Evolutionary conservation across 768 basidiomycete genomes (phyloP).

Genomic region (Boletus edulis): DNA sequence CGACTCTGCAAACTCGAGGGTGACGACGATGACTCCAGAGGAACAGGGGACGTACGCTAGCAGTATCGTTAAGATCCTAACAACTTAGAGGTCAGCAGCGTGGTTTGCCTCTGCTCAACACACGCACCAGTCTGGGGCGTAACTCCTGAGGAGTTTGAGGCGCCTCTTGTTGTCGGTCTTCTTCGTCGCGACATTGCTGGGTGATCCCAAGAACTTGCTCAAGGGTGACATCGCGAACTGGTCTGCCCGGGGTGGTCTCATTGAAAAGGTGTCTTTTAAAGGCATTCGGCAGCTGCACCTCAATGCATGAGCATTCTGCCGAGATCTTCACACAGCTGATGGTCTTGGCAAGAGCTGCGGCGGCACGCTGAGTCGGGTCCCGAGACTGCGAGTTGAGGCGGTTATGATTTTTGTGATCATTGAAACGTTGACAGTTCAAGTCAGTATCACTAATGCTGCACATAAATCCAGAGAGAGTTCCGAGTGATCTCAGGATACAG

Average conservation of each 20-base stretch:
- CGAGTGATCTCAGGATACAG: too few species aligned
- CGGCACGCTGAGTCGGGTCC: too few species aligned
- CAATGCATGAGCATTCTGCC: too few species aligned
- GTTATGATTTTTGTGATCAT: too few species aligned
- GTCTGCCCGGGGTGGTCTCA: not conserved
- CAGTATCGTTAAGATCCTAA: slow-evolving; percentile 65
- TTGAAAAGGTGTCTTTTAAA: not conserved
- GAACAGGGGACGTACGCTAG: slow-evolving; percentile 50
- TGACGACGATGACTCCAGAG: not conserved
- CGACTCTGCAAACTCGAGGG: slow-evolving; percentile 37
- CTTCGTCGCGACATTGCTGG: slow-evolving; percentile 9
- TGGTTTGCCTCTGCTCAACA: not conserved
- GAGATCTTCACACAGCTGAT: too few species aligned
- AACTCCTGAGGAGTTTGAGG: slow-evolving; percentile 53
- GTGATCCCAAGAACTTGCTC: slow-evolving; percentile 5
- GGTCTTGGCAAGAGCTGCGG: too few species aligned
- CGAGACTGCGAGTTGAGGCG: too few species aligned
- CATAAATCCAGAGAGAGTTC: too few species aligned
- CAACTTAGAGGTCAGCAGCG: not conserved
- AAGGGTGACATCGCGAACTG: slow-evolving; percentile 13
- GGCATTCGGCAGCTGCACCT: too few species aligned
- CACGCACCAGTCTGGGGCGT: slow-evolving; percentile 74
- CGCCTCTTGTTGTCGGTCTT: slow-evolving; percentile 26
- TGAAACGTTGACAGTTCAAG: too few species aligned
- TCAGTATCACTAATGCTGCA: too few species aligned